Percentiles rank a stretch among this genome's conserved stretches.
phyloP scores from a whole-genome alignment of 1,284 basidiomycete species.

The Melampsora abietis-canadensis region DNA sequence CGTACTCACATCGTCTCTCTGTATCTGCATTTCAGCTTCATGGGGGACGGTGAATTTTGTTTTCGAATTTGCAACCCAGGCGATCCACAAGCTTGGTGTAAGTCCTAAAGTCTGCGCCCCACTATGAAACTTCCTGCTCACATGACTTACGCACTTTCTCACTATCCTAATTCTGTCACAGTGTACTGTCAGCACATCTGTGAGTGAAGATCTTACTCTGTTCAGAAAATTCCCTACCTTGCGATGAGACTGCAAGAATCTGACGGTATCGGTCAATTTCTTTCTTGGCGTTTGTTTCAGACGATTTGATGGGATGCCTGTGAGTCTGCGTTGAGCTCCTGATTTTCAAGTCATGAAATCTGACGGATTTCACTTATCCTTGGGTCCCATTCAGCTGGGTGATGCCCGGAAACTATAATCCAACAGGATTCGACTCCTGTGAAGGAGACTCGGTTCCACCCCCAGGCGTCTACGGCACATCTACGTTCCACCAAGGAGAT shows the following conservation, averaged over 20 bases:
- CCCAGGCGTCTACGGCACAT: slow-evolving; percentile 46
- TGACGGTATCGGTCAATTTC: too few species aligned
- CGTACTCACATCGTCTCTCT: background rate
- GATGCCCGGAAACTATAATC: slow-evolving; percentile 32
- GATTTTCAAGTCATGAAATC: too few species aligned
- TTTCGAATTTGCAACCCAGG: slow-evolving; percentile 45
- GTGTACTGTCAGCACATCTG: slow-evolving; percentile 7
- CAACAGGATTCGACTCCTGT: slow-evolving; percentile 44
- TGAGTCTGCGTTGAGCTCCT: background rate
- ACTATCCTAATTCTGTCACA: background rate
- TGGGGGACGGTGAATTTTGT: slow-evolving; percentile 10
- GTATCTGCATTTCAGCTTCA: background rate
- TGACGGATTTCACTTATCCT: too few species aligned
- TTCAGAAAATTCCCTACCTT: too few species aligned
- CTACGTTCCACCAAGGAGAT: slow-evolving; percentile 48
- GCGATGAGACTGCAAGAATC: too few species aligned
- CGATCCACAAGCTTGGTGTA: slow-evolving; percentile 19
- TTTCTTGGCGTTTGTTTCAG: background rate
- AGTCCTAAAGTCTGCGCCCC: background rate
- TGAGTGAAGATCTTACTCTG: background rate
- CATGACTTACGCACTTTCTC: background rate
- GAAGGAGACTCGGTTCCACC: slow-evolving; percentile 43
- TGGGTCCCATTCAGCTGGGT: background rate
- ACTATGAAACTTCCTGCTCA: background rate
- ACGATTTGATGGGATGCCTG: slow-evolving; percentile 2